Base-by-base conservation (phyloP, 2,329 filamentous ascomycete species). In the Cladosporium oxysporum region DNA sequence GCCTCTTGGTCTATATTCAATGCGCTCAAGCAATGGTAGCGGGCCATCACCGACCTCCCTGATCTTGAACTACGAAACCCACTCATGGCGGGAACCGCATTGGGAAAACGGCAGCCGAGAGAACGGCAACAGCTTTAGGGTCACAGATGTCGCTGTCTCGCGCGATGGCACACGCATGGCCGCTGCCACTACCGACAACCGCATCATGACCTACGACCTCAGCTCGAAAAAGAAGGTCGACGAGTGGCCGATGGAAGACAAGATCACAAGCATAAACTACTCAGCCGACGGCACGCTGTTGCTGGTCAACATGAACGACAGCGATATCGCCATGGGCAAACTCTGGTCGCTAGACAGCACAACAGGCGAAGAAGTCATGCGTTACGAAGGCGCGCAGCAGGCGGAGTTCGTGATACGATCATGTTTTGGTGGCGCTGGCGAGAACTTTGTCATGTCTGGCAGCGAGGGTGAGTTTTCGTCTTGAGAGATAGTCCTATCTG, bases 361-460 rank as follows among this genome's bases (percentile, higher is more conserved):
- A 11, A 90, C 88, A 2, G 87, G 88, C 21, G 87, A 89, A 35
- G 83, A 89, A n/a, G 82, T 94, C 5, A 89, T 90, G 71, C 88
- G 84, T 71, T 98, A 91, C 75, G 82, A 87, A 18, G 93, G 92
- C 0, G 90, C 93, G 68, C 86, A 84, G 52, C 91, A 93, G 68
- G 89, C 88, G 63, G 82, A 90, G 1, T 97, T 83, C 74, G 85
- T 97, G 64, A 96, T 99, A 66, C 86, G 94, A 60, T 91, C 89
- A 72, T 82, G 84, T 0, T 95, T 97, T 78, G 95, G 95, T 21
- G 95, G 95, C 35, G 93, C 94, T 1, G 90, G 91, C 66, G 93
- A 97, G 79, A 93, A 90, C 76, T 97, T 97, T 77, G 90, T 98
- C 11, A 84, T 96, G 31, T 94, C 91, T 73, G 95, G 95, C 12